Conservation (phyloP, 495 filamentous ascomycete genomes). For the Penicillium canariense region DNA sequence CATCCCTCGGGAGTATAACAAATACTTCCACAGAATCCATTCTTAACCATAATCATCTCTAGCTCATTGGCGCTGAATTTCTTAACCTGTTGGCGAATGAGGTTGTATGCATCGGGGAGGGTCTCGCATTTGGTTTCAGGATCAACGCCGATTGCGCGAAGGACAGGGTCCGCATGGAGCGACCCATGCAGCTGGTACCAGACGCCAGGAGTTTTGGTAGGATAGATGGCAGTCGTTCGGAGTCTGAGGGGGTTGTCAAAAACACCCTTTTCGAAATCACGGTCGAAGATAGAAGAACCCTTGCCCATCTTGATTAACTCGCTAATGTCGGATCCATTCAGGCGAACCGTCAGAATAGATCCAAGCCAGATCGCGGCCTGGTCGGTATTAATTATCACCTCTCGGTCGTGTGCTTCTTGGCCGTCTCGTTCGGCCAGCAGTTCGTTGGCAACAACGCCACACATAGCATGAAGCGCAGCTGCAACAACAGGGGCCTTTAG, state of each 20-base stretch:
- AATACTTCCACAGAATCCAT: conserved; percentile 35
- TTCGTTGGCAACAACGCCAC: conserved; percentile 28
- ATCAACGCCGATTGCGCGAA: conserved; percentile 18
- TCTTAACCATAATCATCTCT: conserved; percentile 31
- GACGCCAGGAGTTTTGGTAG: conserved; percentile 19
- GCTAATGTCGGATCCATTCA: conserved; percentile 20
- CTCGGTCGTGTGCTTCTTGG: conserved; percentile 5
- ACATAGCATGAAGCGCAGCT: conserved; percentile 32
- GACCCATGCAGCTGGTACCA: conserved; percentile 35
- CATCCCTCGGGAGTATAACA: conserved; percentile 32
- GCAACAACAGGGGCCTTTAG: conserved; percentile 25
- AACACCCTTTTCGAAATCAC: conserved; percentile 21
- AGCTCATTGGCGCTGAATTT: conserved; percentile 33
- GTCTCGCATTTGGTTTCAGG: background rate
- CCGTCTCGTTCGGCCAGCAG: conserved; percentile 27
- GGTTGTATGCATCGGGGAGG: conserved; percentile 16
- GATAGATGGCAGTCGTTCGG: conserved; percentile 25
- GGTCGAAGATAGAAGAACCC: conserved; percentile 11
- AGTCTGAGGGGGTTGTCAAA: background rate
- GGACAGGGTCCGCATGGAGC: conserved; percentile 13
- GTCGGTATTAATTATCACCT: conserved; percentile 27
- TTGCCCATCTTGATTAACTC: too few species aligned
- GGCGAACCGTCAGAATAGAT: conserved; percentile 16
- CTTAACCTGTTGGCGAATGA: conserved; percentile 25
- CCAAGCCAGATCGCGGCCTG: conserved; percentile 33